phyloP scores from a whole-genome alignment of 257 asterid species.

The Solanum rostratum region DNA sequence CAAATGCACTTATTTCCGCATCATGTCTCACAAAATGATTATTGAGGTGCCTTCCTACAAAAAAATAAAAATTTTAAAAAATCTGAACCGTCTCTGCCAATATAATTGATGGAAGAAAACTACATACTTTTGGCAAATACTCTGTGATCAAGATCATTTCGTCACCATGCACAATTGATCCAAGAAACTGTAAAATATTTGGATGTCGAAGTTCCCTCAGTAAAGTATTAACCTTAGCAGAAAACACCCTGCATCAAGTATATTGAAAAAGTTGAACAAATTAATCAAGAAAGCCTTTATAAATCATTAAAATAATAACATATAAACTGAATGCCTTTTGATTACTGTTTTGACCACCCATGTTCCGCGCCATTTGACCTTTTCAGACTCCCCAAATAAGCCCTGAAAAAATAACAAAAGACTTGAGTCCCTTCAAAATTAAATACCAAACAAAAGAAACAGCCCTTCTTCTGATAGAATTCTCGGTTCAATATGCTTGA shows the following conservation, averaged over 20 bases:
- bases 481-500: not conserved
- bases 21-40: not conserved
- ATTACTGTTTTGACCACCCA: slow-evolving; percentile 51
- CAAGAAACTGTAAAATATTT: slow-evolving; percentile 57
- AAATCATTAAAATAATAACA: slow-evolving; percentile 1
- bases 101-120: not conserved
- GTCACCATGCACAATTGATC: slow-evolving; percentile 51
- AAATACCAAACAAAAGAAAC: not conserved
- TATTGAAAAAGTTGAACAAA: not conserved
- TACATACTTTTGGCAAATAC: slow-evolving; percentile 43
- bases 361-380: slow-evolving; percentile 62
- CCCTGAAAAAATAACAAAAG: slow-evolving; percentile 17
- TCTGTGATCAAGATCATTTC: slow-evolving; percentile 55
- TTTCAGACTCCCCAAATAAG: slow-evolving; percentile 30
- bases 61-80: not conserved
- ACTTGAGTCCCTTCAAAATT: not conserved
- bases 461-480: not conserved
- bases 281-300: not conserved
- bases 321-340: slow-evolving; percentile 23
- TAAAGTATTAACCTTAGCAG: slow-evolving; percentile 46
- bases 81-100: not conserved
- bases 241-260: slow-evolving; percentile 28
- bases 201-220: slow-evolving; percentile 56
- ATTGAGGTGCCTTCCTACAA: not conserved
- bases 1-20: not conserved